Percentiles rank a stretch among this genome's conserved stretches.
Evolutionary conservation across 768 basidiomycete species (phyloP).

Genomic region (Lactifluus volemus): DNA sequence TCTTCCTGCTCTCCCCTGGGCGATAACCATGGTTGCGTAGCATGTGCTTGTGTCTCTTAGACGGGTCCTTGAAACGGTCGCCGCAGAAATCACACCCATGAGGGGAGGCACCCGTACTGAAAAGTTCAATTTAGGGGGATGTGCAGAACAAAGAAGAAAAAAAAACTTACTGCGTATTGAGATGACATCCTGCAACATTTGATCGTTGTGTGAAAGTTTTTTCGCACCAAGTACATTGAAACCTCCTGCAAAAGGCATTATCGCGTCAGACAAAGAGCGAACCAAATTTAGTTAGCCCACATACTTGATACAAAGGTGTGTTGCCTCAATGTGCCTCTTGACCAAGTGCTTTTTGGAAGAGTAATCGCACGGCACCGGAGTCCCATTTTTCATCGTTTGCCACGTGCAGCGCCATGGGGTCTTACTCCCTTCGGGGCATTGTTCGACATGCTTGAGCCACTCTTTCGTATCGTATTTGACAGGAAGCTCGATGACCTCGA

Average conservation of each 20-base stretch:
- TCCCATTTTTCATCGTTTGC: slow-evolving; percentile 29
- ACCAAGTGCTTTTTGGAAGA: slow-evolving; percentile 54
- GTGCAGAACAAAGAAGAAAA: slow-evolving; percentile 13
- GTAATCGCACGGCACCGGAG: slow-evolving; percentile 33
- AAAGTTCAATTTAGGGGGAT: not conserved
- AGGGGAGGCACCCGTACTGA: slow-evolving; percentile 49
- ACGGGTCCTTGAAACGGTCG: slow-evolving; percentile 54
- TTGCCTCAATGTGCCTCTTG: slow-evolving; percentile 58
- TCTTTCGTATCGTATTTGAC: slow-evolving; percentile 19
- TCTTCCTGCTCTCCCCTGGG: slow-evolving; percentile 37
- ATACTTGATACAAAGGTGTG: slow-evolving; percentile 52
- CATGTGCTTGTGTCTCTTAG: slow-evolving; percentile 54
- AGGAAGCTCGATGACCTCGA: slow-evolving; percentile 19
- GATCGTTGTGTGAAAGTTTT: slow-evolving; percentile 53
- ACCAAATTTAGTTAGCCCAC: slow-evolving; percentile 21
- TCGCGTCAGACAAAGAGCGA: slow-evolving; percentile 16
- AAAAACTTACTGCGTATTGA: slow-evolving; percentile 40
- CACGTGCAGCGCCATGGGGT: slow-evolving; percentile 34
- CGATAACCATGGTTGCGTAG: slow-evolving; percentile 43
- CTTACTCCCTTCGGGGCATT: slow-evolving; percentile 14
- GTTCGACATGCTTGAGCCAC: slow-evolving; percentile 16
- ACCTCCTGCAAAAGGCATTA: slow-evolving; percentile 33
- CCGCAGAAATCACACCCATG: slow-evolving; percentile 47
- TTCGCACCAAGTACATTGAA: slow-evolving; percentile 41
- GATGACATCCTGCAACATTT: slow-evolving; percentile 45